A percentile compares a stretch with the other conserved stretches of the same genome.
These are phyloP conservation scores for Xanthoconium stramineum DNA, from an alignment of 768 basidiomycete genomes.

Conservation along the genomic window DNA sequence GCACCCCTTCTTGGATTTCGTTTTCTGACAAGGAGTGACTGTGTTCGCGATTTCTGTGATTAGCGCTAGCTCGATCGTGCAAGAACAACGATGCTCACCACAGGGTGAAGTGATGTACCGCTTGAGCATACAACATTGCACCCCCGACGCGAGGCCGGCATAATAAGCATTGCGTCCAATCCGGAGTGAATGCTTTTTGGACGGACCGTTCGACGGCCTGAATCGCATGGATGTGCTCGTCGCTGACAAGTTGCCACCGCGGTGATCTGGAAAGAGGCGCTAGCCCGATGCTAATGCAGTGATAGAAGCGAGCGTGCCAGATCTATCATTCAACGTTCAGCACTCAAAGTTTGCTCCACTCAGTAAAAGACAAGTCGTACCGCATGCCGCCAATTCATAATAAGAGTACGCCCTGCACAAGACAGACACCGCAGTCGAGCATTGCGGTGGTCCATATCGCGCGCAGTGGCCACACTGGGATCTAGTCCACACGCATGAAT, in stretches of 20 bases:
- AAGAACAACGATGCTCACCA: not conserved
- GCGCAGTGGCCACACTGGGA: no score
- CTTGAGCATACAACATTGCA: not conserved
- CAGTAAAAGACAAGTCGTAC: not conserved
- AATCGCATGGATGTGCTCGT: constrained; percentile 6
- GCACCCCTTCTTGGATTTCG: not conserved
- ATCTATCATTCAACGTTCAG: constrained; percentile 1
- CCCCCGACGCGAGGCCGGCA: constrained; percentile 9
- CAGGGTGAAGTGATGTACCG: not conserved
- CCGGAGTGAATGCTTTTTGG: not conserved
- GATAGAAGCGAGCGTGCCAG: constrained; percentile 6
- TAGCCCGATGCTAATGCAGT: constrained; percentile 1
- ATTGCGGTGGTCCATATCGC: constrained; percentile 13
- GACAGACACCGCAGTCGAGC: constrained; percentile 10
- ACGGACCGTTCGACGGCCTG: constrained; percentile 3
- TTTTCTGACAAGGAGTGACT: constrained; percentile 3
- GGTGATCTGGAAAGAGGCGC: not conserved
- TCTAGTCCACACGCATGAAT: no score
- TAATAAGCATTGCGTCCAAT: constrained; percentile 7
- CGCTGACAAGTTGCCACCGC: constrained; percentile 10
- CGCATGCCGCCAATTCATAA: constrained; percentile 14
- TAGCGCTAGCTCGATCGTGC: not conserved
- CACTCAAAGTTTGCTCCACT: not conserved
- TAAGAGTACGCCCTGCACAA: not conserved
- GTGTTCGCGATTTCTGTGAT: not conserved